phyloP scores from a whole-genome alignment of 1,139 yeast genomes.

The Candida mesenterica region DNA sequence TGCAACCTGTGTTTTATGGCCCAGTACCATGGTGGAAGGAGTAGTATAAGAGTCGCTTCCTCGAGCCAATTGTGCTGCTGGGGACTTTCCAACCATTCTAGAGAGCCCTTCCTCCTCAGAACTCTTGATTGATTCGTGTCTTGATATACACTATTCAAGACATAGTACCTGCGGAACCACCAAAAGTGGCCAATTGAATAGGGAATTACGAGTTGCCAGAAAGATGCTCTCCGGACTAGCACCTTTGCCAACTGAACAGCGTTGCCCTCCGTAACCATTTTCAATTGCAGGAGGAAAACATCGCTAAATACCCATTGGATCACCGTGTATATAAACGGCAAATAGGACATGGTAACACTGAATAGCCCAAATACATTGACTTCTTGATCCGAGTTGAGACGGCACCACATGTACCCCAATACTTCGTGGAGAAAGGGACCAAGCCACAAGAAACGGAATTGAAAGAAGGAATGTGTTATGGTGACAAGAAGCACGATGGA shows the following conservation, averaged over 20 bases:
- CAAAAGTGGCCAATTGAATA: slow-evolving; percentile 25
- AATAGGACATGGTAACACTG: slow-evolving; percentile 22
- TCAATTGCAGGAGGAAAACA: neutral
- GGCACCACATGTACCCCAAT: slow-evolving; percentile 31
- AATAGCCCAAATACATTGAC: slow-evolving; percentile 29
- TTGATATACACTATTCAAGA: slow-evolving; percentile 8
- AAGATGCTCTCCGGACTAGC: slow-evolving; percentile 1
- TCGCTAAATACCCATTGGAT: slow-evolving; percentile 15
- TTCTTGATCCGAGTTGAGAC: slow-evolving; percentile 25
- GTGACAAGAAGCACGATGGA: slow-evolving; percentile 22
- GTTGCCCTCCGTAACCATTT: slow-evolving; percentile 1
- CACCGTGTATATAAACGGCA: slow-evolving; percentile 26
- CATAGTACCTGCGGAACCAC: slow-evolving; percentile 35
- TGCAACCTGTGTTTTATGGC: slow-evolving; percentile 8
- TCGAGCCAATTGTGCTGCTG: slow-evolving; percentile 13
- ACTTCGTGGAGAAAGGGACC: slow-evolving; percentile 28
- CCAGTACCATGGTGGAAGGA: slow-evolving; percentile 44
- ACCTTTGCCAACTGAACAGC: neutral
- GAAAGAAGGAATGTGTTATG: slow-evolving; percentile 17
- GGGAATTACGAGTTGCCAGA: slow-evolving; percentile 1
- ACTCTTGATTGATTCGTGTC: slow-evolving; percentile 1
- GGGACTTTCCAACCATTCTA: slow-evolving; percentile 4
- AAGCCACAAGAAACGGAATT: slow-evolving; percentile 13
- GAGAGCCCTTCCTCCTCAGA: slow-evolving; percentile 7
- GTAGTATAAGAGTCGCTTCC: slow-evolving; percentile 17